phyloP scores from a whole-genome alignment of 805 yeast species.

The Schizosaccharomyces lindneri region DNA sequence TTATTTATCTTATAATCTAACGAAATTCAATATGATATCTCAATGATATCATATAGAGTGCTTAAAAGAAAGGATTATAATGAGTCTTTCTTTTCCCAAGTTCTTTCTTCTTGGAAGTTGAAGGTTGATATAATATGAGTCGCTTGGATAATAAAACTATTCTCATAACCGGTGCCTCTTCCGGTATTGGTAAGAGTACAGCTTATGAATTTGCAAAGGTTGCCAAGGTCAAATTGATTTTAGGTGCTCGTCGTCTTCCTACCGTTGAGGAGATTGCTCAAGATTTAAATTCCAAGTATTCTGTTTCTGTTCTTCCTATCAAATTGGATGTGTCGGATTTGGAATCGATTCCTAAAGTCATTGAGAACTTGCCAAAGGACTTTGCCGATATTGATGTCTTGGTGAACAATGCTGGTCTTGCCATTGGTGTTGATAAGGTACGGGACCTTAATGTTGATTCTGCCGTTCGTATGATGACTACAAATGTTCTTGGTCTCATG shows the following conservation, averaged over 20 bases:
- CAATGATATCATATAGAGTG: no score
- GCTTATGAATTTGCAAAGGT: conserved; percentile 68
- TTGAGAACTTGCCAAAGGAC: conserved; percentile 27
- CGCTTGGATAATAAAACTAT: conserved; percentile 55
- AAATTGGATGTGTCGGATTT: conserved; percentile 33
- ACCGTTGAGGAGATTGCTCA: conserved; percentile 17
- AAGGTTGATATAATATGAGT: not conserved
- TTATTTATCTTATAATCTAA: no score
- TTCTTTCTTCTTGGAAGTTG: not conserved
- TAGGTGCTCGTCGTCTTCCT: conserved; percentile 57
- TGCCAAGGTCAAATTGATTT: conserved; percentile 43
- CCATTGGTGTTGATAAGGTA: conserved; percentile 51
- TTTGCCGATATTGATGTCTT: conserved; percentile 34
- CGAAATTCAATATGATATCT: no score
- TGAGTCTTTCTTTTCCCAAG: not conserved
- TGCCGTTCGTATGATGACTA: conserved; percentile 50
- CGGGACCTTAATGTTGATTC: conserved; percentile 44
- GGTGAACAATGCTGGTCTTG: conserved; percentile 38
- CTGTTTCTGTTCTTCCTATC: conserved; percentile 23
- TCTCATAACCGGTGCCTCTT: conserved; percentile 32
- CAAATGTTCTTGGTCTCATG: conserved; percentile 72
- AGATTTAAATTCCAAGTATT: conserved; percentile 23
- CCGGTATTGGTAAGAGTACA: conserved; percentile 78
- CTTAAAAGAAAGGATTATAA: not conserved
- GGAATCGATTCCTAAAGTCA: conserved; percentile 26